Evolutionary conservation across 78 protist species (phyloP), one percentile per base, ranked within the genome.

Genomic region (Protostelium mycophagum): DNA sequence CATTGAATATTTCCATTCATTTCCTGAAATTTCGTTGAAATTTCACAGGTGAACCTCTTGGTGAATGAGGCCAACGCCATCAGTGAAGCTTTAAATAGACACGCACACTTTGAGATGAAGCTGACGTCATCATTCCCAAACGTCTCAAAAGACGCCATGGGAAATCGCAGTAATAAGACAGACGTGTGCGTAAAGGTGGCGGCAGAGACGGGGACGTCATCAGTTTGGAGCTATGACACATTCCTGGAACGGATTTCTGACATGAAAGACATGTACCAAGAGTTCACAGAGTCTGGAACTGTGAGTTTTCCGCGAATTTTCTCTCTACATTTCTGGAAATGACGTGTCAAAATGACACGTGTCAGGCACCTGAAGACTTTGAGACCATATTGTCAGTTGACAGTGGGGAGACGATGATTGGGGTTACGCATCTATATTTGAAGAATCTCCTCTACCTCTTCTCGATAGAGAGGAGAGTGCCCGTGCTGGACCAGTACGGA

Each of bases 1-100:
- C 89, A 0, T 83, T 91, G 28, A 91, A 91, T 36, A 83, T n/a
- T n/a, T n/a, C n/a, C n/a, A 51, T 51, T 16, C 73, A 16, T 51
- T 16, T 16, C 73, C 73, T 51, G 31, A 51, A 51, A 16, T 51
- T 16, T 51, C 73, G 73, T 25, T 16, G 5, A 73, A 83, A 88
- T 88, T 9, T 85, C 89, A 0, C 90, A 85, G 51, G 85, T 92
- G 89, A 88, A 86, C 16, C 51, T 92, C 23, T 84, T 89, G 1
- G 39, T 92, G 10, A 92, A 92, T 9, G 94, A 92, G 38, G 94
- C 94, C 0, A 92, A 92, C 63, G 94, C 91, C 9, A 92, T 92
- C 83, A 85, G 91, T 36, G 91, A 87, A 28, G 87, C 91, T 0
- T 35, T 92, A 0, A 25, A 35, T 0, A 88, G 88, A 34, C 83